phyloP scores from a whole-genome alignment of 495 filamentous ascomycete genomes.

The Staphylotrichum tortipilum region DNA sequence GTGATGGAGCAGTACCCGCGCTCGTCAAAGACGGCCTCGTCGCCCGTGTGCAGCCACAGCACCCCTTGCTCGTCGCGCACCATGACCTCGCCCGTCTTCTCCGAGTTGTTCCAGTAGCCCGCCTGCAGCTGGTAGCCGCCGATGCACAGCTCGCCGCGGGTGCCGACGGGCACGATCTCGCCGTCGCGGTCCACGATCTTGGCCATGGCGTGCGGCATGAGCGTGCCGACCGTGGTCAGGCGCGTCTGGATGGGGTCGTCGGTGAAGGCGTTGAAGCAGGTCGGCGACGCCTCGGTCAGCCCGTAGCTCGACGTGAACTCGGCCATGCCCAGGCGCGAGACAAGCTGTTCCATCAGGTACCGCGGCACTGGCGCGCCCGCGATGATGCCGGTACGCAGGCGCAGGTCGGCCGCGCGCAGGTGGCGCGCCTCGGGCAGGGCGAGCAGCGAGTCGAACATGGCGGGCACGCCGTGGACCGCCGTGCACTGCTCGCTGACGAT shows the following conservation, averaged over 20 bases:
- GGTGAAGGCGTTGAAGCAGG: constrained; percentile 62
- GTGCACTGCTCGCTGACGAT: constrained; percentile 58
- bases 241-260: constrained; percentile 52
- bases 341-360: constrained; percentile 54
- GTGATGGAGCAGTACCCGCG: constrained; percentile 57
- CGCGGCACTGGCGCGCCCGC: constrained; percentile 59
- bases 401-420: constrained; percentile 35
- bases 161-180: constrained; percentile 50
- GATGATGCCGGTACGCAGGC: constrained; percentile 61
- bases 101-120: constrained; percentile 64
- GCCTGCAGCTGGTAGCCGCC: constrained; percentile 59
- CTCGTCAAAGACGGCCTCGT: constrained; percentile 59
- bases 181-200: constrained; percentile 59
- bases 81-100: constrained; percentile 58
- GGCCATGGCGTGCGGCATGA: constrained; percentile 58
- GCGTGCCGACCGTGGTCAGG: constrained; percentile 55
- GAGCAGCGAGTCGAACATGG: constrained; percentile 63
- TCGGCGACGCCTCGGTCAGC: constrained; percentile 63
- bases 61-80: constrained; percentile 48
- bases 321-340: constrained; percentile 53
- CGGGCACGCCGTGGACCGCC: constrained; percentile 61
- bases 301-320: constrained; percentile 65
- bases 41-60: constrained; percentile 60
- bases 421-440: constrained; percentile 39
- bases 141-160: constrained; percentile 57